These are phyloP conservation scores for Rhizophora apiculata DNA, from an alignment of 345 rosid genomes.

Conservation along the genomic window DNA sequence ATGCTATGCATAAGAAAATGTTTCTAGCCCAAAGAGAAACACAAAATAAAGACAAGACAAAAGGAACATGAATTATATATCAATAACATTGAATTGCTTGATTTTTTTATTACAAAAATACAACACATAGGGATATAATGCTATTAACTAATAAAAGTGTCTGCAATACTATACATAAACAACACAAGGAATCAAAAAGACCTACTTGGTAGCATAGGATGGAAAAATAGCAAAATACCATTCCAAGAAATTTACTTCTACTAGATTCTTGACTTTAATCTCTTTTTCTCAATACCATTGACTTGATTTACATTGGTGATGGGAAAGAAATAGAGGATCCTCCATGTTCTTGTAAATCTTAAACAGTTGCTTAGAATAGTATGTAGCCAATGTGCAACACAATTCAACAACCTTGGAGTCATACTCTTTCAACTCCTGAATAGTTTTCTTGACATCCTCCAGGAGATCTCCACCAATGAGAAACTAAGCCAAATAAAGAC, in stretches of 20 bases:
- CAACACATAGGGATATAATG: background rate
- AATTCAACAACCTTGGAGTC: slow-evolving; percentile 36
- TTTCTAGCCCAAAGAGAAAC: too few relatives aligned
- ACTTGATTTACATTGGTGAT: too few relatives aligned
- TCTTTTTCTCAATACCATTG: too few relatives aligned
- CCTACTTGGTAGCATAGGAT: background rate
- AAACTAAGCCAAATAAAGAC: slow-evolving; percentile 45
- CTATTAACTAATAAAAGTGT: background rate
- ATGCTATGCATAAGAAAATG: too few relatives aligned
- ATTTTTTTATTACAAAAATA: too few relatives aligned
- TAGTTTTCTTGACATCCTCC: slow-evolving; percentile 54
- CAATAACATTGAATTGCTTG: too few relatives aligned
- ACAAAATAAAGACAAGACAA: too few relatives aligned
- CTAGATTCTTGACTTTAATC: too few relatives aligned
- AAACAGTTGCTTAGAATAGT: too few relatives aligned
- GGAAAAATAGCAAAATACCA: background rate
- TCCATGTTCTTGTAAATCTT: too few relatives aligned
- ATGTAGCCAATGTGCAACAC: slow-evolving; percentile 50
- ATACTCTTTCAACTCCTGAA: slow-evolving; percentile 42
- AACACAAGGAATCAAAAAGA: background rate
- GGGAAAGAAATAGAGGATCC: too few relatives aligned
- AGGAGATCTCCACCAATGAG: slow-evolving; percentile 51
- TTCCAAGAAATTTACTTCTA: background rate
- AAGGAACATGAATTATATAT: too few relatives aligned
- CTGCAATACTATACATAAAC: background rate